Evolutionary conservation across 768 basidiomycete genomes (phyloP).

Genomic region (Macrocybe gigantea): DNA sequence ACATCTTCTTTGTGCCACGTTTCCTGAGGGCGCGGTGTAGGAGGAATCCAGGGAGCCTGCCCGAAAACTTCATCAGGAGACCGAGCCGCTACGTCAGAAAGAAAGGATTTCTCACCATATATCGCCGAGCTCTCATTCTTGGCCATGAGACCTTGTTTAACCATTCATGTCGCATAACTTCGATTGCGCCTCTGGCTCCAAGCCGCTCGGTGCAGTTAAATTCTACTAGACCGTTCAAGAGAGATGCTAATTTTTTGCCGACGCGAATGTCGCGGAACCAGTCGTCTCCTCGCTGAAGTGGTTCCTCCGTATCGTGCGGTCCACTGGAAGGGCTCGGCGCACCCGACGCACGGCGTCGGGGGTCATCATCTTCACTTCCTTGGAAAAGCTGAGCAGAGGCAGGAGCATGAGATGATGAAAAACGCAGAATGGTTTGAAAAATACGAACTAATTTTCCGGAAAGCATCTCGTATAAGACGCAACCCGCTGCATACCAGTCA

Average conservation of each 20-base stretch:
- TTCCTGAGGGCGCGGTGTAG: constrained; percentile 10
- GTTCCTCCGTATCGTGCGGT: no score
- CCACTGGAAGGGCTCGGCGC: no score
- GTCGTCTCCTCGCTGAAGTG: no score
- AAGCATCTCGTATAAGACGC: constrained; percentile 48
- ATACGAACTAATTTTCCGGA: constrained; percentile 27
- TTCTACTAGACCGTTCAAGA: constrained; percentile 36
- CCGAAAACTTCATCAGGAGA: constrained; percentile 4
- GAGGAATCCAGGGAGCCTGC: constrained; percentile 40
- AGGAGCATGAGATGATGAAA: background rate
- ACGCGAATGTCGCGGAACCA: constrained; percentile 10
- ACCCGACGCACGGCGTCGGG: no score
- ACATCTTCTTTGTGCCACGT: constrained; percentile 33
- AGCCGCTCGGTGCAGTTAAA: constrained; percentile 31
- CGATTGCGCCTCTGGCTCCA: constrained; percentile 24
- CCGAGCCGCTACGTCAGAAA: background rate
- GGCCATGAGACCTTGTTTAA: constrained; percentile 40
- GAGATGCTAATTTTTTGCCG: constrained; percentile 33
- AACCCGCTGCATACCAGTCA: constrained; percentile 54
- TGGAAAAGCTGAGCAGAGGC: constrained; percentile 10
- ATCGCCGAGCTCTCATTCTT: constrained; percentile 34
- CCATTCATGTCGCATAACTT: constrained; percentile 40
- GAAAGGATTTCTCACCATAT: constrained; percentile 32
- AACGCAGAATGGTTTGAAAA: constrained; percentile 8
- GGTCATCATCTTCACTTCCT: constrained; percentile 9